A percentile compares a stretch with the other conserved stretches of the same genome.
These are phyloP conservation scores for Hypoxylon sp. DNA, from an alignment of 2,329 filamentous ascomycete species.

Conservation along the genomic window DNA sequence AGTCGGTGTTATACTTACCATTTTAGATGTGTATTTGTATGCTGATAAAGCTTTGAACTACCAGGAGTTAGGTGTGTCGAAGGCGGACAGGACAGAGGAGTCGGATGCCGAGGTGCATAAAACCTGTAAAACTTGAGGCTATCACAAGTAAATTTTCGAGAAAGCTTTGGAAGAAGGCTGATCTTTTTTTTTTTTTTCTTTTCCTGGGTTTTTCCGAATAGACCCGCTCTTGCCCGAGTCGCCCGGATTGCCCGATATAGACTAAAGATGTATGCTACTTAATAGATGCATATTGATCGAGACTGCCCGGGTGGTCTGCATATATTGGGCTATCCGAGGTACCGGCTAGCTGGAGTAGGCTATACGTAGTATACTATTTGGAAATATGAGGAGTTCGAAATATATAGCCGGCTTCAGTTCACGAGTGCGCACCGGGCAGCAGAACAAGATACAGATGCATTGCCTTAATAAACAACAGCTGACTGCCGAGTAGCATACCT, in stretches of 20 bases:
- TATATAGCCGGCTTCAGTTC: too few species aligned
- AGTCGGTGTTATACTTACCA: slow-evolving; percentile 33
- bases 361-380: too few species aligned
- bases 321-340: neutral
- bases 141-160: slow-evolving; percentile 40
- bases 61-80: slow-evolving; percentile 10
- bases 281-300: too few species aligned
- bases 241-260: slow-evolving; percentile 16
- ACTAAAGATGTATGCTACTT: too few species aligned
- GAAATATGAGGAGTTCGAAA: too few species aligned
- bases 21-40: slow-evolving; percentile 37
- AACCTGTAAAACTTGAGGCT: slow-evolving; percentile 45
- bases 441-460: slow-evolving; percentile 18
- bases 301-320: too few species aligned
- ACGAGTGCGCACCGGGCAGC: neutral
- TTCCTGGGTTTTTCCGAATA: slow-evolving; percentile 44
- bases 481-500: slow-evolving; percentile 3
- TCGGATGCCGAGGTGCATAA: slow-evolving; percentile 21
- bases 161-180: slow-evolving; percentile 46
- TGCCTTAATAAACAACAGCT: slow-evolving; percentile 21
- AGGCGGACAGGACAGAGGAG: slow-evolving; percentile 10
- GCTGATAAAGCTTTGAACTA: neutral
- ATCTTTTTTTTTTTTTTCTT: slow-evolving; percentile 37
- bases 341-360: neutral
- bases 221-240: too few species aligned